These are phyloP conservation scores for Peronospora farinosa DNA, from an alignment of 352 stramenopile species.

Conservation along the genomic window DNA sequence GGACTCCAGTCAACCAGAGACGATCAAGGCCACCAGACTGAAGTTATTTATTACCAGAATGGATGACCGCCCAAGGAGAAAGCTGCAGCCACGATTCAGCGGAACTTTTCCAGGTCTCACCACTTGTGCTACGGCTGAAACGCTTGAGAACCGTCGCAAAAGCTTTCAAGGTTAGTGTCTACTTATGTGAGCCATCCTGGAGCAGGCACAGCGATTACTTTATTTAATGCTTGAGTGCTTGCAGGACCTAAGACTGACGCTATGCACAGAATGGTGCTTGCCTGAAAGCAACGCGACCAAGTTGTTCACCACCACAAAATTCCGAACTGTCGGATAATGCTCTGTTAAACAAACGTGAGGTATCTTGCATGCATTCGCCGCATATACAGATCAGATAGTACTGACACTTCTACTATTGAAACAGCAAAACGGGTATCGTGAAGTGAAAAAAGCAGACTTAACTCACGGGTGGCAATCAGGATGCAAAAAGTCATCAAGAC, in stretches of 20 bases:
- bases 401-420: constrained; percentile 73
- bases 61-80: constrained; percentile 37
- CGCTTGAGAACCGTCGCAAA: constrained; percentile 49
- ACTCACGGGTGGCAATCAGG: constrained; percentile 26
- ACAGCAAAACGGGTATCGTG: constrained; percentile 55
- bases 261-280: too few relatives aligned
- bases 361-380: constrained; percentile 23
- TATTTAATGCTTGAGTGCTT: too few relatives aligned
- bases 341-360: too few relatives aligned
- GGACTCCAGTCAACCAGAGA: constrained; percentile 21
- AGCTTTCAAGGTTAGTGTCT: constrained; percentile 56
- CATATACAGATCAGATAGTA: constrained; percentile 36
- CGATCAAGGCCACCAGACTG: constrained; percentile 31
- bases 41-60: constrained; percentile 64
- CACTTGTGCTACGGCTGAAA: constrained; percentile 43
- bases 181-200: constrained; percentile 50
- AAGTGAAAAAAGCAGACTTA: constrained; percentile 59
- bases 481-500: constrained; percentile 37
- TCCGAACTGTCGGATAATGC: too few relatives aligned
- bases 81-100: constrained; percentile 68
- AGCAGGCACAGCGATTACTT: constrained; percentile 1
- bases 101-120: constrained; percentile 44
- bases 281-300: too few relatives aligned
- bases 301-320: too few relatives aligned
- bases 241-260: too few relatives aligned